Evolutionary conservation across 2,329 filamentous ascomycete species (phyloP), one percentile per base, ranked within the genome.

Genomic region (Hymenoscyphus linearis): DNA sequence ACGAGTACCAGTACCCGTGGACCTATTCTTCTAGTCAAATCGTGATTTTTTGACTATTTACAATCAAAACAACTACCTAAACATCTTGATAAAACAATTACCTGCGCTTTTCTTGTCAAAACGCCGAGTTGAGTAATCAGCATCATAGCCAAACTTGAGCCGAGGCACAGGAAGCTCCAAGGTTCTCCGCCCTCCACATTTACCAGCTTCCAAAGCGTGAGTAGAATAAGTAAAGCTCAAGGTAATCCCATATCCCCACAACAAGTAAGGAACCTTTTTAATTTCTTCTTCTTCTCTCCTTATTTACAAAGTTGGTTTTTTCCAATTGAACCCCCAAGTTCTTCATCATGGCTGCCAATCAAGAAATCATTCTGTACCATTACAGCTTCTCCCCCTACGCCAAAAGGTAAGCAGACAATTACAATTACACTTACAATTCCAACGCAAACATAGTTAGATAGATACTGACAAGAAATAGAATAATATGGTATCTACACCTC

Each of bases 401-500:
- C 7, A 79, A 79, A 59, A 77, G 86, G 62, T 69, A 62, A 16
- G 36, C 56, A n/a, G n/a, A n/a, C n/a, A n/a, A n/a, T n/a, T n/a
- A n/a, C n/a, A n/a, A n/a, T n/a, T n/a, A n/a, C 16, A 13, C 14
- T 26, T 34, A 52, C 18, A 44, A 18, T 4, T 2, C 2, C 1
- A 2, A 25, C 13, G 16, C 36, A 13, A 12, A 13, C n/a, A 18
- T 40, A 13, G n/a, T n/a, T n/a, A n/a, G n/a, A n/a, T n/a, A n/a
- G 13, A 35, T 36, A n/a, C 16, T 25, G 9, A 14, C 40, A 47
- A 47, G 40, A 47, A 47, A 5, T 34, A 71, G 69, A 52, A 73
- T 90, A 31, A 74, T 82, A 27, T 90, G 86, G 86, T 91, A 91
- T 70, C 77, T 91, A 13, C 78, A 80, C 44, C 79, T 91, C 3